phyloP scores from a whole-genome alignment of 78 protist species.

The Dictyostelium brefeldianum region DNA sequence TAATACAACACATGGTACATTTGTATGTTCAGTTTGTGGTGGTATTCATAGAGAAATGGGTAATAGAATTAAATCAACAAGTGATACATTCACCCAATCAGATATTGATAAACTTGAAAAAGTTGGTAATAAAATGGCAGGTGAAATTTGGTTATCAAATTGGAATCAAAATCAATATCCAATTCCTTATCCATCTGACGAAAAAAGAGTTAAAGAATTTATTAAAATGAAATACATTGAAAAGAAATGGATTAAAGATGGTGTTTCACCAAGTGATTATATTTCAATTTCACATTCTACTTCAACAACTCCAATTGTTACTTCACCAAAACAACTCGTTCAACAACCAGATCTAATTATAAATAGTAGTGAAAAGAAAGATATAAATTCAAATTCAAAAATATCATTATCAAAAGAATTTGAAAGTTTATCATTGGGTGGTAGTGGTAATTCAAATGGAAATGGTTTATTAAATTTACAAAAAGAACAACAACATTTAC shows the following conservation, averaged over 20 bases:
- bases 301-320: slow-evolving; percentile 7
- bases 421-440: slow-evolving; percentile 21
- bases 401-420: slow-evolving; percentile 43
- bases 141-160: slow-evolving; percentile 37
- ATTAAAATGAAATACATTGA: slow-evolving; percentile 66
- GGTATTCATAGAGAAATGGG: slow-evolving; percentile 65
- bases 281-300: not conserved
- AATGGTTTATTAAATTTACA: not conserved
- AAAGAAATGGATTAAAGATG: slow-evolving; percentile 55
- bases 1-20: slow-evolving; percentile 68
- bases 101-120: slow-evolving; percentile 50
- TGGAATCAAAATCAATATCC: slow-evolving; percentile 55
- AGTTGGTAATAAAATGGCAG: slow-evolving; percentile 61
- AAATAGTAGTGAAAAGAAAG: slow-evolving; percentile 47
- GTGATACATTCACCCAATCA: slow-evolving; percentile 35
- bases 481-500: not conserved
- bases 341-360: not conserved
- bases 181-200: slow-evolving; percentile 49
- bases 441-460: not conserved
- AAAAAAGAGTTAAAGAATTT: slow-evolving; percentile 54
- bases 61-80: slow-evolving; percentile 41
- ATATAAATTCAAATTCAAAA: slow-evolving; percentile 2
- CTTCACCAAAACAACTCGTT: not conserved
- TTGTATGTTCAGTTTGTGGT: slow-evolving; percentile 77
- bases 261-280: not conserved